A percentile compares a stretch with the other conserved stretches of the same genome.
Evolutionary conservation across 176 grass and related monocot genomes (phyloP).

Genomic region (Hyparrhenia diplandra): DNA sequence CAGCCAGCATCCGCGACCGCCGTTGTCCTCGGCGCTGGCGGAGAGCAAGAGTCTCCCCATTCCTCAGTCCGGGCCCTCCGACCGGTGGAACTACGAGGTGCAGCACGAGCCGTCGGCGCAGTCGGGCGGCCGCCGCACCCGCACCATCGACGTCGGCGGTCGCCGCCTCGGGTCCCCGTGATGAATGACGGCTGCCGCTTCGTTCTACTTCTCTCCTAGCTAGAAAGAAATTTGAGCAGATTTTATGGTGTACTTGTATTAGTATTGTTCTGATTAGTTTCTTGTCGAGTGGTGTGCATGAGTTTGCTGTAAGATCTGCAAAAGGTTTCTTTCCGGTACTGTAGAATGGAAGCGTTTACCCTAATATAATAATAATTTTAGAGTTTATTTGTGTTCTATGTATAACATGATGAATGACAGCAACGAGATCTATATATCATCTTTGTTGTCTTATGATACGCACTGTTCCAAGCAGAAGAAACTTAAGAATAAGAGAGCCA

Average conservation of each 20-base stretch:
- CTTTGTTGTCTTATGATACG: too few species aligned
- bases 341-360: not conserved
- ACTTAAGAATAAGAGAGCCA: too few species aligned
- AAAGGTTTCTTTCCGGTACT: not conserved
- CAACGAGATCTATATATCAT: too few species aligned
- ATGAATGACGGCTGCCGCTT: too few species aligned
- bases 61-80: constrained; percentile 25
- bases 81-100: not conserved
- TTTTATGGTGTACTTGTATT: not conserved
- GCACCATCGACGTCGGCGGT: not conserved
- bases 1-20: not conserved
- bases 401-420: too few species aligned
- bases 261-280: not conserved
- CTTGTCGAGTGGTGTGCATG: not conserved
- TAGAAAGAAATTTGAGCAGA: not conserved
- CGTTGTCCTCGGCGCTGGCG: not conserved
- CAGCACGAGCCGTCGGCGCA: not conserved
- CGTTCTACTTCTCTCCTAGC: too few species aligned
- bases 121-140: not conserved
- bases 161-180: not conserved
- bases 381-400: not conserved
- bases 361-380: too few species aligned
- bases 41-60: not conserved
- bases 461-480: too few species aligned
- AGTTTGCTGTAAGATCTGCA: not conserved